Evolutionary conservation across 495 filamentous ascomycete species (phyloP).

Genomic region (Usnea hakonensis): DNA sequence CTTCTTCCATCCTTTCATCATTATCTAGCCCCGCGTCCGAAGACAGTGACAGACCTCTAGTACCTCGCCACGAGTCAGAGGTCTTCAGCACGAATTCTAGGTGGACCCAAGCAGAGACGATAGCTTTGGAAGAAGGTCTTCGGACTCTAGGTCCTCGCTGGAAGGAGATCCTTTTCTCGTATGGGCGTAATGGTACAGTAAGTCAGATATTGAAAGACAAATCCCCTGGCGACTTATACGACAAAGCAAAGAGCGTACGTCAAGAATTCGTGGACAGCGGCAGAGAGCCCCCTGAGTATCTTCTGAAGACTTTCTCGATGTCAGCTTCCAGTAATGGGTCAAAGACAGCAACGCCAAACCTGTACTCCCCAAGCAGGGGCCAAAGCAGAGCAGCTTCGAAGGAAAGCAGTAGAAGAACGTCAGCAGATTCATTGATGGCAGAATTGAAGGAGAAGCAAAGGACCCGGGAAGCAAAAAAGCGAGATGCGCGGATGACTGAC

Average conservation of each 20-base stretch:
- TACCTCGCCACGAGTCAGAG: background rate
- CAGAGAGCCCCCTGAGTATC: conserved; percentile 4
- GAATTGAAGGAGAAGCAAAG: background rate
- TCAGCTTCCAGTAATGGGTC: background rate
- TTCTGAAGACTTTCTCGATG: background rate
- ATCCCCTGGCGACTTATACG: background rate
- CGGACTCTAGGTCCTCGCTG: conserved; percentile 1
- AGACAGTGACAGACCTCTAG: background rate
- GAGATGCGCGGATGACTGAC: background rate
- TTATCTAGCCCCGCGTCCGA: background rate
- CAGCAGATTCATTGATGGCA: background rate
- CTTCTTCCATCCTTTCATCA: background rate
- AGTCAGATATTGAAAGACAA: conserved; percentile 8
- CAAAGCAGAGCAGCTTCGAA: background rate
- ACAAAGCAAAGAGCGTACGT: conserved; percentile 2
- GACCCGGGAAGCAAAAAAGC: background rate
- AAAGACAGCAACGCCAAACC: background rate
- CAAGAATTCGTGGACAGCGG: conserved; percentile 9
- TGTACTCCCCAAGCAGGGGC: background rate
- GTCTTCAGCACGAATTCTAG: background rate
- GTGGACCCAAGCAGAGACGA: conserved; percentile 13
- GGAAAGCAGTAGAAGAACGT: background rate
- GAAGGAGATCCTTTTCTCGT: conserved; percentile 1
- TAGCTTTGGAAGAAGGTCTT: conserved; percentile 12
- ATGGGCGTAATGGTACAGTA: conserved; percentile 6